Evolutionary conservation across 306 rosid genomes (phyloP).

Genomic region (Sphenostylis stenocarpa): DNA sequence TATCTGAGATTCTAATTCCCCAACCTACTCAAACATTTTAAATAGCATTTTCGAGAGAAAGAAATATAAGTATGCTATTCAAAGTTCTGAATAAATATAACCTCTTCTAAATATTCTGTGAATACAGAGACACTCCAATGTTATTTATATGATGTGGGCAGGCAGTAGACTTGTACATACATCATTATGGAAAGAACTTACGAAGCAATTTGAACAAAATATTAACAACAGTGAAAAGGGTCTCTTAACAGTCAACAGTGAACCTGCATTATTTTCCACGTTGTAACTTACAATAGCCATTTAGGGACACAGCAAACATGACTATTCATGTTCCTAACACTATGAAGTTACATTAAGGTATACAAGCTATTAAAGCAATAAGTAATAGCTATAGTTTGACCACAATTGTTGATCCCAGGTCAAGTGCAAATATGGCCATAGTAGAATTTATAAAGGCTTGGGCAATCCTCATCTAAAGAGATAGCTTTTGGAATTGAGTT

Average conservation of each 20-base stretch:
- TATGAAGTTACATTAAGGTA: background rate
- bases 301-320: background rate
- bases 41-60: background rate
- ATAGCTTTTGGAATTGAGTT: background rate
- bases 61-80: background rate
- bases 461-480: background rate
- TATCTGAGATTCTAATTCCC: constrained; percentile 80
- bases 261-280: background rate
- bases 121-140: background rate
- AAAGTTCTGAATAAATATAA: background rate
- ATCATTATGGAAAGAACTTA: background rate
- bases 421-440: background rate
- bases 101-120: background rate
- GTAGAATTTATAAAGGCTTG: background rate
- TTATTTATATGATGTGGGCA: too few relatives aligned
- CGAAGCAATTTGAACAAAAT: background rate
- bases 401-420: background rate
- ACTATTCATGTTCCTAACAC: background rate
- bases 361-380: constrained; percentile 9
- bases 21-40: constrained; percentile 49
- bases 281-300: background rate
- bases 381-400: background rate
- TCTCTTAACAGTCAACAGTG: background rate
- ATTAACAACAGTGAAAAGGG: background rate
- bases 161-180: background rate